Base-by-base conservation (phyloP, 192 early-diverging fungal species). In the Bifiguratus adelaidae region DNA sequence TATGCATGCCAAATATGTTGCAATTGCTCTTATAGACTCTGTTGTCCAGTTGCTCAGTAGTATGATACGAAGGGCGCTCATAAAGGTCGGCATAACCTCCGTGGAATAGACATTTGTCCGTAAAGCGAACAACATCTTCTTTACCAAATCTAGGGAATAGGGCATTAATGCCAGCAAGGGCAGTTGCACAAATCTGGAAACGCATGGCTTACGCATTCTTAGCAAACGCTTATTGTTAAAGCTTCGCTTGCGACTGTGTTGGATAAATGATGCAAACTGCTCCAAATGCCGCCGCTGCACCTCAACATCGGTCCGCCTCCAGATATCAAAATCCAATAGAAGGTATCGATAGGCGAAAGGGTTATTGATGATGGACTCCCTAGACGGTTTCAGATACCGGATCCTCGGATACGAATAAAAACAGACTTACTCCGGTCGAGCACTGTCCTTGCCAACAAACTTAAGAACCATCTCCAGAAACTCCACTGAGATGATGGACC, bases 321-420 rank as follows among this genome's bases (percentile, higher is more conserved):
- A 85, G 3, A 85, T 56, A 40, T 83, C 82, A 58, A 84, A 70
- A 25, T 85, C 77, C 43, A 85, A 46, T 48, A 81, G 69, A 4
- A 85, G 36, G 30, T 66, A 72, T 9, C 76, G 54, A 49, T 78
- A 80, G 1, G 80, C 82, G 29, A 74, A 59, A 12, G 75, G 68
- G 52, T 85, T 85, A 2, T 62, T 70, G 23, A 85, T 74, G 1
- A 80, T 69, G 16, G 81, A 76, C 35, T 83, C 76, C 3, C 76
- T 78, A 46, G 3, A 21, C 37, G 37, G 7, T 11, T 7, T 7
- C 0, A 15, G 22, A 1, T n/a, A 8, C 8, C 32, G n/a, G 32
- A 9, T 33, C 32, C 32, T 33, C 8, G n/a, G 32, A 33, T n/a
- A n/a, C 32, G n/a, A 33, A 33, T 33, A 43, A 34, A 48, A 22